Evolutionary conservation across 179 eudicot species (phyloP), one percentile per base, ranked within the genome.

Genomic region (Camellia oleifera): DNA sequence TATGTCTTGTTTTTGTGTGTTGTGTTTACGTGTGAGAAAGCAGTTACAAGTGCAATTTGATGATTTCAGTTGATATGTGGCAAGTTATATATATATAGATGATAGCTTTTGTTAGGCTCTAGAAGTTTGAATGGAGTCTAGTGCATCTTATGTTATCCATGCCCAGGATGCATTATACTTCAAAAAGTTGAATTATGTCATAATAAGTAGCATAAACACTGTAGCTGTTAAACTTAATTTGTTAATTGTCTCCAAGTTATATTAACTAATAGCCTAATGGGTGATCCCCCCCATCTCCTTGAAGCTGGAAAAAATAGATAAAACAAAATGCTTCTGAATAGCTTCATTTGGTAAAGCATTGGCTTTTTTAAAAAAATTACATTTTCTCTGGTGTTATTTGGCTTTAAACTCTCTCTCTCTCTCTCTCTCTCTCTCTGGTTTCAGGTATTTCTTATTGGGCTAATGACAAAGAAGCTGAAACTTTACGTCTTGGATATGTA

Each of bases 401-500:
- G 18, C 32, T 71, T 66, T 64, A 78, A 76, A 26, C 12, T 14
- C 61, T n/a, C 9, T 2, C 45, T 13, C 45, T 13, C 12, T 14
- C 61, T 13, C 63, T 6, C 64, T 46, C 44, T 79, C 74, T 17
- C 67, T 74, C 61, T 83, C 26, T 70, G 62, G 48, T 83, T 80
- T 72, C 85, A 95, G 98, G 92, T 69, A 54, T 85, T 74, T 74
- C 90, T 48, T 52, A 74, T 69, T 93, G 94, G 94, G 90, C 82
- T 58, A 87, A 84, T 92, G 97, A 91, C 91, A 90, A 88, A 83
- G 97, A 95, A 77, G 97, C 95, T 74, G 79, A 83, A 78, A 79
- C 80, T 80, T 86, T 95, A 85, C 96, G 97, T 83, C 42, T 95
- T 83, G 95, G 98, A 82, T 88, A 86, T 89, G 97, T 95, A 92